phyloP scores from a whole-genome alignment of 345 rosid genomes.

The Aquilaria yunnanensis region DNA sequence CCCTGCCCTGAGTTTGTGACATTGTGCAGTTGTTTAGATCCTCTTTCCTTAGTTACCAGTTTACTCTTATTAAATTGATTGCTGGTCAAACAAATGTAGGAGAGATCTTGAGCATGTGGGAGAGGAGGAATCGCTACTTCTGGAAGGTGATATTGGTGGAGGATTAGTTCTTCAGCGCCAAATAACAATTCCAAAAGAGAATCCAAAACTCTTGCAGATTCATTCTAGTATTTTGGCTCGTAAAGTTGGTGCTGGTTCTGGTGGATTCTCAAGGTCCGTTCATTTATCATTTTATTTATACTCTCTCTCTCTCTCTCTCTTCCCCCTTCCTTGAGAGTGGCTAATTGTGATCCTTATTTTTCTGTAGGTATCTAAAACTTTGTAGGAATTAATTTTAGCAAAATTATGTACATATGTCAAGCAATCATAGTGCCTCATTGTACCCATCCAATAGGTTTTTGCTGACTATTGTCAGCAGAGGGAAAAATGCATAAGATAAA shows the following conservation, averaged over 20 bases:
- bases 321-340: not conserved
- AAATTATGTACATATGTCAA: too few species aligned
- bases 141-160: conserved; percentile 81
- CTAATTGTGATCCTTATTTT: not conserved
- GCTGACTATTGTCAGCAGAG: too few species aligned
- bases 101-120: conserved; percentile 70
- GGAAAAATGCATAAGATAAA: too few species aligned
- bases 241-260: conserved; percentile 89
- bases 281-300: conserved; percentile 1
- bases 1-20: too few species aligned
- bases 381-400: not conserved
- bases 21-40: too few species aligned
- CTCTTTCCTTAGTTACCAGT: too few species aligned
- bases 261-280: conserved; percentile 85
- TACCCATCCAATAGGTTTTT: too few species aligned
- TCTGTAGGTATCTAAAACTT: not conserved
- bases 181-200: conserved; percentile 39
- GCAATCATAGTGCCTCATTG: too few species aligned
- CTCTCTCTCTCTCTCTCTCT: not conserved
- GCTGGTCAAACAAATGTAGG: conserved; percentile 28
- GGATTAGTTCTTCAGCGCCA: conserved; percentile 59
- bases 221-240: conserved; percentile 63
- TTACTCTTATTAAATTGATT: too few species aligned
- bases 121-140: conserved; percentile 56
- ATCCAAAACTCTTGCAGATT: conserved; percentile 43